Percentiles rank a stretch among this genome's conserved stretches.
phyloP scores from a whole-genome alignment of 129 eudicot species.

The Helichrysum umbraculigerum region DNA sequence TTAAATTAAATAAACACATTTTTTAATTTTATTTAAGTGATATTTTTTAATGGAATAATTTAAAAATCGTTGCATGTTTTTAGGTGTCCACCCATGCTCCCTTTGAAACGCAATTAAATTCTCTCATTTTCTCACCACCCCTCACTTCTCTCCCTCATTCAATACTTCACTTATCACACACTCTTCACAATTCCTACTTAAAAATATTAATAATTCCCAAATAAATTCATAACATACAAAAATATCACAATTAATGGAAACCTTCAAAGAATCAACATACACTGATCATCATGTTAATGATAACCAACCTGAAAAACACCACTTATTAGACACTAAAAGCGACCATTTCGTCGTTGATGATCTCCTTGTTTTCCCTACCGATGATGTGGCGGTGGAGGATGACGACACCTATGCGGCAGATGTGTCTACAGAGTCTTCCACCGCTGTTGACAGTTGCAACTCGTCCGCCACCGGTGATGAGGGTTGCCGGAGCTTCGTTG shows the following conservation, averaged over 20 bases:
- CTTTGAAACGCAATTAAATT: constrained; percentile 18
- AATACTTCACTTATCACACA: not conserved
- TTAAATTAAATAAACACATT: too few species aligned
- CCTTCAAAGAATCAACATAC: not conserved
- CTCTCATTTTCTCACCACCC: constrained; percentile 24
- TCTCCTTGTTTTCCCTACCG: constrained; percentile 69
- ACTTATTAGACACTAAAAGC: constrained; percentile 3
- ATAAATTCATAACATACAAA: not conserved
- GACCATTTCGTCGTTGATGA: constrained; percentile 63
- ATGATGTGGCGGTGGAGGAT: constrained; percentile 31
- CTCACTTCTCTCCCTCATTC: not conserved
- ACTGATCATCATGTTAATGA: not conserved
- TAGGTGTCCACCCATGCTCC: constrained; percentile 34
- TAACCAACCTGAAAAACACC: constrained; percentile 28
- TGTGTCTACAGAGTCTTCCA: constrained; percentile 36
- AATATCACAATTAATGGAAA: not conserved
- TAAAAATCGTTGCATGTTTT: constrained; percentile 34
- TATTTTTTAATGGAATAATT: too few species aligned
- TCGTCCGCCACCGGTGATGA: constrained; percentile 41
- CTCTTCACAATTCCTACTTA: not conserved
- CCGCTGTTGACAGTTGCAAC: constrained; percentile 48
- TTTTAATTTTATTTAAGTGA: too few species aligned
- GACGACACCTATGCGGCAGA: constrained; percentile 12
- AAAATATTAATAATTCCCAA: not conserved
- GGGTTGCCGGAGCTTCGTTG: constrained; percentile 38